Evolutionary conservation across 805 yeast species (phyloP), one percentile per base, ranked within the genome.

Genomic region (Komagataella phaffii): DNA sequence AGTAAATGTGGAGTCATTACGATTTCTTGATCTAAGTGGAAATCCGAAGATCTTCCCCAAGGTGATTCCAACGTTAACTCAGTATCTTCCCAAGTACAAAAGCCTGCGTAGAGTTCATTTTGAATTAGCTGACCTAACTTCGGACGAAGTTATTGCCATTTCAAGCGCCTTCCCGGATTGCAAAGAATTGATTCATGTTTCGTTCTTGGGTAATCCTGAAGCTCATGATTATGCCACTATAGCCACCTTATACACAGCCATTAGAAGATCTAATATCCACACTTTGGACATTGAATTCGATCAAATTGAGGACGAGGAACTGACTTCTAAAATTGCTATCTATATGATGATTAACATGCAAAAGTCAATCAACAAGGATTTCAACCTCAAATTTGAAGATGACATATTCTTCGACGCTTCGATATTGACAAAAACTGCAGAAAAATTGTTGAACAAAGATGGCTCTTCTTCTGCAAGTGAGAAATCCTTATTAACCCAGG

Each of bases 391-490:
- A 17, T 57, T 57, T 43, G 65, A 66, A 40, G 85, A 76, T 61
- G 91, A 85, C 56, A 69, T 85, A 49, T 73, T 85, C 63, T 83
- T 81, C 62, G 91, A 85, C 66, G 93, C 91, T 5, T 76, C 88
- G 0, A 67, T 85, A 52, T 71, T 85, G 49, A 81, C 88, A 59
- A 83, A 83, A 62, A 77, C 88, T 2, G 91, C 90, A 0, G 88
- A 81, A 54, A 77, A 79, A 53, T 64, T 85, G 51, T 64, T 85
- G 51, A 69, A 65, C 30, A 68, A 66, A 53, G 59, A 60, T 48
- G 50, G 56, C 7, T 55, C 30, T 19, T 30, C 48, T 43, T 19
- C 52, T 17, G 47, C 56, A 44, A 65, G 61, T 46, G 67, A 62
- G 45, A 64, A 63, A 45, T 73, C 72, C 51, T 54, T 61, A 24